Evolutionary conservation across 139 green algal species (phyloP).

Genomic region (Pycnococcus provasolii): DNA sequence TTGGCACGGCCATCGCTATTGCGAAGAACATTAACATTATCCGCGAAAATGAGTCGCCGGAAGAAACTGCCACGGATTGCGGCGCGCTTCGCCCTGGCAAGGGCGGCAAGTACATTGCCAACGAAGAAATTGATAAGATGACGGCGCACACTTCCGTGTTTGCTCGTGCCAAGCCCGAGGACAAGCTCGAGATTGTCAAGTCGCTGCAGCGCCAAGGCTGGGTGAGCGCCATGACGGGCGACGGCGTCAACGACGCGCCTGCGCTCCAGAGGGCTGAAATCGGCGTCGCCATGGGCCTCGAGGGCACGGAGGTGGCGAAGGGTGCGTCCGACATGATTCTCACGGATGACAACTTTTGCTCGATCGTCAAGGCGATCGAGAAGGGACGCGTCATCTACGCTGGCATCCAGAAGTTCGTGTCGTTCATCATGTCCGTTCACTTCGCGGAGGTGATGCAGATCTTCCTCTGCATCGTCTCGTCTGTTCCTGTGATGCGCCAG

Average conservation of each 20-base stretch:
- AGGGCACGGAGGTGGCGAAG: conserved; percentile 28
- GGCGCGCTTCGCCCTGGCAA: background rate
- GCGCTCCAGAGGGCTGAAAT: conserved; percentile 31
- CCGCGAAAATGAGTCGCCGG: background rate
- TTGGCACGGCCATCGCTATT: conserved; percentile 18
- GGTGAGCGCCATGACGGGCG: conserved; percentile 29
- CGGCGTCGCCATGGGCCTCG: conserved; percentile 32
- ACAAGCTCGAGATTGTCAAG: conserved; percentile 32
- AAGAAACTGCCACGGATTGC: background rate
- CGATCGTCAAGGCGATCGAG: conserved; percentile 27
- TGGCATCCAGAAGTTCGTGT: conserved; percentile 22
- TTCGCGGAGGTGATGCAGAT: conserved; percentile 21
- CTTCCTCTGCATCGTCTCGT: conserved; percentile 18
- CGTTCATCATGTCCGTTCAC: conserved; percentile 22
- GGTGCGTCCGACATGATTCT: conserved; percentile 31
- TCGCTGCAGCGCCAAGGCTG: conserved; percentile 16
- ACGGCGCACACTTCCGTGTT: conserved; percentile 13
- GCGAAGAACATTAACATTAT: conserved; percentile 26
- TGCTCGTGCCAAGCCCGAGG: conserved; percentile 23
- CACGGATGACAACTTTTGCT: conserved; percentile 33
- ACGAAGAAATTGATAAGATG: conserved; percentile 12
- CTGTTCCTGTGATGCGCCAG: conserved; percentile 12
- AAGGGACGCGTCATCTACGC: conserved; percentile 27
- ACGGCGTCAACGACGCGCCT: conserved; percentile 34
- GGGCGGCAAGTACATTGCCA: conserved; percentile 1